Evolutionary conservation across 2,329 filamentous ascomycete species (phyloP), one percentile per base, ranked within the genome.

Genomic region (Epichloe elymi): DNA sequence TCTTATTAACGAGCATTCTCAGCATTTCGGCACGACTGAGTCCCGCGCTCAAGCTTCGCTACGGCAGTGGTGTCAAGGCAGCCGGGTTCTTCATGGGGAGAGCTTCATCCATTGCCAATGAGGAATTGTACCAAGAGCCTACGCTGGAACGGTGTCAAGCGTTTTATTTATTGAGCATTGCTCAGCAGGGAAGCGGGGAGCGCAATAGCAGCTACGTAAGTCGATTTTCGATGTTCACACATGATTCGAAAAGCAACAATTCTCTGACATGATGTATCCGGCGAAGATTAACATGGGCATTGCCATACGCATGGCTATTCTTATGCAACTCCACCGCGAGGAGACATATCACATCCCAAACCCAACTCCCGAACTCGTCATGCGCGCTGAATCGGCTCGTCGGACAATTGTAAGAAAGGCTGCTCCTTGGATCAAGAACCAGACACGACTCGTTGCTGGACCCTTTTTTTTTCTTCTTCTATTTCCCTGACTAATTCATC

Each of bases 101-200:
- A 26, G 74, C 76, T 1, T 70, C 72, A 8, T 58, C 59, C 6
- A 61, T 79, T 8, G 75, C 76, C 1, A 59, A 72, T 35, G 62
- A 63, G 23, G 75, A 79, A 56, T 62, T 80, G 19, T 79, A 79
- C 57, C 65, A 70, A 39, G 70, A 72, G 49, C 73, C 76, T 0
- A 76, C 71, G 0, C 59, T 81, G 17, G 75, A 80, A 57, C 67
- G 73, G 40, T 79, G 75, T 48, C 78, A 81, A 60, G 76, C 72
- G 1, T 80, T 80, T 53, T 80, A 79, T 55, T 63, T 81, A 3
- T 64, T 81, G 15, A 78, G 75, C 57, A 74, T 81, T 50, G 76
- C 77, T 4, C 76, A 81, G 55, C 77, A 80, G 58, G 76, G 76
- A 14, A 77, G 72, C 49, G 77, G 74, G 0, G 64, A 74, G 55